phyloP scores from a whole-genome alignment of 768 basidiomycete genomes.

The Calocybe cyanea region DNA sequence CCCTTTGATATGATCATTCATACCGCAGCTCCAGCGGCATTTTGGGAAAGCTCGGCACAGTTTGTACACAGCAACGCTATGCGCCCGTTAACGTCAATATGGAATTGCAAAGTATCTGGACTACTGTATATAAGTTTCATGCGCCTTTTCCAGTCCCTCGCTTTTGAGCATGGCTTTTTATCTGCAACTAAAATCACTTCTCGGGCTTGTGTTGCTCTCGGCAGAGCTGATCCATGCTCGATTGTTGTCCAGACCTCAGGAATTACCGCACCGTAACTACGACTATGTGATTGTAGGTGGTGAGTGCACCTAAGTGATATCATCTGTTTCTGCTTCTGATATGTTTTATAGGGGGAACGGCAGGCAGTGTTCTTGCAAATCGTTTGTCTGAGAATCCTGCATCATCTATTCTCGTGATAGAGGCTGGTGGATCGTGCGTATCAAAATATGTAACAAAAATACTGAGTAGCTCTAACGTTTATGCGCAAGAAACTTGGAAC shows the following conservation, averaged over 20 bases:
- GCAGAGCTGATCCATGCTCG: constrained; percentile 1
- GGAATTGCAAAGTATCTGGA: too few relatives aligned
- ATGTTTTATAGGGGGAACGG: constrained; percentile 3
- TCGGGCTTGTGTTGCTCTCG: background rate
- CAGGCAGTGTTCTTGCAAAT: constrained; percentile 10
- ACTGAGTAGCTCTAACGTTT: too few relatives aligned
- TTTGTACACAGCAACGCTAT: too few relatives aligned
- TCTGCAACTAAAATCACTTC: background rate
- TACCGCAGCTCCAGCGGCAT: too few relatives aligned
- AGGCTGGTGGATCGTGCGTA: constrained; percentile 12
- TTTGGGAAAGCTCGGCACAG: too few relatives aligned
- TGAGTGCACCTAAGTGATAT: background rate
- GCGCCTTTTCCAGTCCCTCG: background rate
- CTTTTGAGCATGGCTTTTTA: background rate
- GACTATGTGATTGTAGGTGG: constrained; percentile 10
- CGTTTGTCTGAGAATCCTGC: constrained; percentile 5
- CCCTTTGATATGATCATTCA: too few relatives aligned
- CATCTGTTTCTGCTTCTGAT: background rate
- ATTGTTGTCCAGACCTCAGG: constrained; percentile 1
- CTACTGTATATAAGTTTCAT: background rate
- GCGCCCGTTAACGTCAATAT: too few relatives aligned
- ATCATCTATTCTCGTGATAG: constrained; percentile 4
- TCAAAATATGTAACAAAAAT: too few relatives aligned
- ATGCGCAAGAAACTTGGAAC: constrained; percentile 1
- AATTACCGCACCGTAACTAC: background rate